Evolutionary conservation across 129 eudicot genomes (phyloP).

Genomic region (Centrapalus pauciflorus): DNA sequence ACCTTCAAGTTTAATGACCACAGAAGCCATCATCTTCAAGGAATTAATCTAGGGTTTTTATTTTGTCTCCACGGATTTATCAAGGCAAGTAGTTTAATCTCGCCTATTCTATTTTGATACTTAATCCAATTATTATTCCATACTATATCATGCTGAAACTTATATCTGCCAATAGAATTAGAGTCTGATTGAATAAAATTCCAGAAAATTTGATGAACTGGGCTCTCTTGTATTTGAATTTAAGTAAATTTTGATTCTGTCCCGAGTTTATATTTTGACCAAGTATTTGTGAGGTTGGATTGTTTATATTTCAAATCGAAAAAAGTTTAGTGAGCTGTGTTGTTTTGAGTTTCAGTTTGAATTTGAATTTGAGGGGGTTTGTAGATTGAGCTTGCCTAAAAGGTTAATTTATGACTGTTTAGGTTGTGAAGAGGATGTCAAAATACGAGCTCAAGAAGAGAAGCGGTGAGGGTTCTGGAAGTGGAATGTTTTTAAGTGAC

Average conservation of each 20-base stretch:
- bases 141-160: background rate
- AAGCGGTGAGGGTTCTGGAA: constrained; percentile 40
- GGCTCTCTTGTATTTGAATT: background rate
- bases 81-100: constrained; percentile 25
- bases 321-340: background rate
- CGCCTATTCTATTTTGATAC: background rate
- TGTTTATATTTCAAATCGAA: background rate
- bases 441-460: constrained; percentile 39
- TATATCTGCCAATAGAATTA: background rate
- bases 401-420: background rate
- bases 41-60: constrained; percentile 16
- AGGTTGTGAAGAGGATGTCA: constrained; percentile 31
- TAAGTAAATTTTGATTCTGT: background rate
- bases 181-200: background rate
- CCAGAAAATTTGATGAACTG: background rate
- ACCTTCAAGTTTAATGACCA: background rate
- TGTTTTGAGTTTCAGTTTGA: background rate
- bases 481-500: constrained; percentile 44
- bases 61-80: constrained; percentile 15
- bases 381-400: background rate
- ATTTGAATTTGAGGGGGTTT: background rate
- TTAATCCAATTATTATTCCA: background rate
- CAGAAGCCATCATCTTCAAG: constrained; percentile 6
- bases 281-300: background rate
- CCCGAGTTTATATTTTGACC: background rate